Base-by-base conservation (phyloP, 2,329 filamentous ascomycete genomes). In the Aureobasidium leucospermi region DNA sequence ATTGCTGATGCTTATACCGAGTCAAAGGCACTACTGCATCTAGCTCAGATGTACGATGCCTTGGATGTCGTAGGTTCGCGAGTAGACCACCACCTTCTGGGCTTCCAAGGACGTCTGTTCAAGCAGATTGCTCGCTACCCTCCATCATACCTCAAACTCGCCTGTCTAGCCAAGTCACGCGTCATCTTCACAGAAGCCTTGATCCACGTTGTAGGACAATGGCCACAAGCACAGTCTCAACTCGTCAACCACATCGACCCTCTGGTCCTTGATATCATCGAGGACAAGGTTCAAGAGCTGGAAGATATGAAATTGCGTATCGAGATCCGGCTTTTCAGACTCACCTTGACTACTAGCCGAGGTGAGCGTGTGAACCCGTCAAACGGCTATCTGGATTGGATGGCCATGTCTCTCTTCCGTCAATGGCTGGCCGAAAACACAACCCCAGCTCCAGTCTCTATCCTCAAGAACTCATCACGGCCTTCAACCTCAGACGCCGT, bases 111-210 rank as follows among this genome's bases (percentile, higher is more conserved):
- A 23, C 84, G 90, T 1, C 81, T 97, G 2, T 96, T 92, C 87
- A 96, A 94, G 73, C 93, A 96, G 74, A 95, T 96, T 63, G 91
- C 92, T 56, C 96, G 96, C 74, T 96, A 96, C 70, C 92, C 93
- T 11, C 89, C 94, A 49, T 91, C 86, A 61, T 97, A 96, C 70
- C 82, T 96, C 49, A 92, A 92, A 60, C 82, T 97, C 1, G 92
- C 91, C 39, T 96, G 91, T 68, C 81, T 96, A 43, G 87, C 91
- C 8, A 85, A 89, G 46, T 92, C 87, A 67, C 88, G 88, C 65
- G 86, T 92, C 43, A 83, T 87, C 61, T 88, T 93, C 70, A 75
- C 75, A 31, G 80, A 97, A 76, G 90, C 92, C 0, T 79, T 97
- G 51, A 89, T 96, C 56, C 93, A 97, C 68, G 90, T 96, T 0